Evolutionary conservation across 257 asterid genomes (phyloP).

Genomic region (Striga asiatica): DNA sequence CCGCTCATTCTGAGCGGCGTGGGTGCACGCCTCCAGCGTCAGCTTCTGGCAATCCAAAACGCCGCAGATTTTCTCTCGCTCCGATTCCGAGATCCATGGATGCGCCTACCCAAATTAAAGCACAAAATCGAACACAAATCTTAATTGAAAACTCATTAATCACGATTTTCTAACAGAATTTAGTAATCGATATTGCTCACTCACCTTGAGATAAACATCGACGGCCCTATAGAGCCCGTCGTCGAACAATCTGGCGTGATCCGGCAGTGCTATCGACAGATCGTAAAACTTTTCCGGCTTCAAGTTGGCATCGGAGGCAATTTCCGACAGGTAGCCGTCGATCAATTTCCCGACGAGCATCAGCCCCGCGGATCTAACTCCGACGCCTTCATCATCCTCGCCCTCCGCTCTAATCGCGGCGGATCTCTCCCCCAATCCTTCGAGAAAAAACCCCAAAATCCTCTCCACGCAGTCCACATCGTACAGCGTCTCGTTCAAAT

Average conservation of each 20-base stretch:
- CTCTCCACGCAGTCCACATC: slow-evolving; percentile 91
- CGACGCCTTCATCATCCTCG: slow-evolving; percentile 23
- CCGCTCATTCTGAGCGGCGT: slow-evolving; percentile 96
- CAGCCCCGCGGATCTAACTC: slow-evolving; percentile 43
- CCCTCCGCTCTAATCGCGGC: slow-evolving; percentile 23
- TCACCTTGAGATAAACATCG: slow-evolving; percentile 95
- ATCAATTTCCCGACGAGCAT: slow-evolving; percentile 82
- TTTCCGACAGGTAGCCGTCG: slow-evolving; percentile 96
- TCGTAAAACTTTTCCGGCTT: slow-evolving; percentile 67
- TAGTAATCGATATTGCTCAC: neutral
- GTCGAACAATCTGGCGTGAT: slow-evolving; percentile 73
- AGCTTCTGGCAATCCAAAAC: slow-evolving; percentile 82
- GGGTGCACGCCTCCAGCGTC: slow-evolving; percentile 95
- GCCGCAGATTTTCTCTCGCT: slow-evolving; percentile 74
- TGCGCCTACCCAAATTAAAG: slow-evolving; percentile 51
- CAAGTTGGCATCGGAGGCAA: slow-evolving; percentile 86
- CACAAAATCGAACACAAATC: neutral
- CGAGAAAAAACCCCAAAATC: slow-evolving; percentile 49
- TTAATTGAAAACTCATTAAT: neutral
- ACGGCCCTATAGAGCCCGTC: slow-evolving; percentile 97
- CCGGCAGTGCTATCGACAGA: slow-evolving; percentile 67
- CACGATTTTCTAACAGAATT: neutral
- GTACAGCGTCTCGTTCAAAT: slow-evolving; percentile 77
- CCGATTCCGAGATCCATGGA: slow-evolving; percentile 70
- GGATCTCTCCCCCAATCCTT: slow-evolving; percentile 40